These are phyloP conservation scores for Tubosaeta sp. DNA, from an alignment of 768 basidiomycete genomes.

Conservation along the genomic window DNA sequence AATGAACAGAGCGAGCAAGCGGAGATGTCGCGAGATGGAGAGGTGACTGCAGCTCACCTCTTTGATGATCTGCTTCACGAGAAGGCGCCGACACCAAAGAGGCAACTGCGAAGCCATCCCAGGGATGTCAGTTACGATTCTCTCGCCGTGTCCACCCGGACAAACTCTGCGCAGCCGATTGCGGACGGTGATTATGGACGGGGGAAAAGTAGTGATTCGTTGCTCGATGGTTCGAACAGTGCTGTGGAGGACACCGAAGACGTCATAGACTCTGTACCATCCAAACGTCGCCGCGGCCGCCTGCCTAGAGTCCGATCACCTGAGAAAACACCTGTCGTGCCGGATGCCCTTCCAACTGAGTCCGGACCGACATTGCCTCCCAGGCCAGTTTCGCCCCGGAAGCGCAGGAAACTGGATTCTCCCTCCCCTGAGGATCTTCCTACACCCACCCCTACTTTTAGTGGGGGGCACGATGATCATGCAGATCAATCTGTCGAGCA, in stretches of 20 bases:
- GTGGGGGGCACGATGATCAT: slow-evolving; percentile 3
- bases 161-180: slow-evolving; percentile 17
- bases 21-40: slow-evolving; percentile 3
- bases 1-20: slow-evolving; percentile 16
- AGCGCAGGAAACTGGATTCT: slow-evolving; percentile 43
- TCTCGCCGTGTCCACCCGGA: slow-evolving; percentile 15
- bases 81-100: slow-evolving; percentile 15
- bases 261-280: not conserved
- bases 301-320: slow-evolving; percentile 24
- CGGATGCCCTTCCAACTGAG: slow-evolving; percentile 5
- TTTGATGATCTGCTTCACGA: slow-evolving; percentile 28
- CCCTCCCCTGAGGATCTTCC: slow-evolving; percentile 25
- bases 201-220: slow-evolving; percentile 4
- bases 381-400: slow-evolving; percentile 32
- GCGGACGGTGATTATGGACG: slow-evolving; percentile 9
- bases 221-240: slow-evolving; percentile 5
- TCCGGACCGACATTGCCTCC: slow-evolving; percentile 11
- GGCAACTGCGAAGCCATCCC: slow-evolving; percentile 10
- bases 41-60: slow-evolving; percentile 27
- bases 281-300: slow-evolving; percentile 34
- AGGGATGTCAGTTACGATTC: slow-evolving; percentile 16
- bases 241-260: slow-evolving; percentile 6
- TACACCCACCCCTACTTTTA: slow-evolving; percentile 4
- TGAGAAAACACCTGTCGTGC: not conserved
- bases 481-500: slow-evolving; percentile 5